Percentiles rank a stretch among this genome's conserved stretches.
Conservation (phyloP, 768 basidiomycete genomes). For the Galerina marginata region DNA sequence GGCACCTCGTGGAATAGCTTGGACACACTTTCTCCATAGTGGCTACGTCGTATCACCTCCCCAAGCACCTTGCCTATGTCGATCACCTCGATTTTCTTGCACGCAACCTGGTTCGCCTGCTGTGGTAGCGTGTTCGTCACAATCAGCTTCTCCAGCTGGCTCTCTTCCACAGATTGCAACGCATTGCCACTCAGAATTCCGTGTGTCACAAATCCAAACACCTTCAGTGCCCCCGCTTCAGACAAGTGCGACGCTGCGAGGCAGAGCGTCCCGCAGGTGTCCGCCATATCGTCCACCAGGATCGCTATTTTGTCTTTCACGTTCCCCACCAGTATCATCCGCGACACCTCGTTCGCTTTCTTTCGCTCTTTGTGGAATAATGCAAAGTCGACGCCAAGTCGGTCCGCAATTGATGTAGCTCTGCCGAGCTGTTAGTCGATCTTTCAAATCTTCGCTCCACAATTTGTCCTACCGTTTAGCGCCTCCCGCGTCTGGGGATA, state of each 20-base stretch:
- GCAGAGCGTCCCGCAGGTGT: conserved; percentile 93
- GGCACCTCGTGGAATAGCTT: conserved; percentile 91
- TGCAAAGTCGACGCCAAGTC: conserved; percentile 95
- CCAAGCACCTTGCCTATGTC: conserved; percentile 95
- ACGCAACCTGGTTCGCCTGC: conserved; percentile 68
- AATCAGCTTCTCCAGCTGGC: conserved; percentile 89
- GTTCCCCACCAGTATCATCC: conserved; percentile 95
- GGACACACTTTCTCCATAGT: conserved; percentile 95
- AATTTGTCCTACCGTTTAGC: conserved; percentile 80
- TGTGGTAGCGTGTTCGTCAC: conserved; percentile 99
- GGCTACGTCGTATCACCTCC: conserved; percentile 93
- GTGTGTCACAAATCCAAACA: conserved; percentile 95
- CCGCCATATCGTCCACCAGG: conserved; percentile 98
- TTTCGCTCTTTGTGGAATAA: conserved; percentile 99
- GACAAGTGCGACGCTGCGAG: conserved; percentile 88
- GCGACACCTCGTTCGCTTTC: conserved; percentile 92
- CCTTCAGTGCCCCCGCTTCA: conserved; percentile 85
- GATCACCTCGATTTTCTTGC: conserved; percentile 88
- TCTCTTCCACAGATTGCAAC: conserved; percentile 70
- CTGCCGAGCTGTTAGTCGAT: conserved; percentile 44
- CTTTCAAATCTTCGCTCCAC: conserved; percentile 8
- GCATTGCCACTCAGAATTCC: conserved; percentile 94
- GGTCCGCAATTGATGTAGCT: conserved; percentile 96
- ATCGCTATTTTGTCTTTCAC: conserved; percentile 93
- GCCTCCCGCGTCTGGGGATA: conserved; percentile 97